phyloP scores from a whole-genome alignment of 2,329 filamentous ascomycete genomes.

The Sporothrix variecibatus region DNA sequence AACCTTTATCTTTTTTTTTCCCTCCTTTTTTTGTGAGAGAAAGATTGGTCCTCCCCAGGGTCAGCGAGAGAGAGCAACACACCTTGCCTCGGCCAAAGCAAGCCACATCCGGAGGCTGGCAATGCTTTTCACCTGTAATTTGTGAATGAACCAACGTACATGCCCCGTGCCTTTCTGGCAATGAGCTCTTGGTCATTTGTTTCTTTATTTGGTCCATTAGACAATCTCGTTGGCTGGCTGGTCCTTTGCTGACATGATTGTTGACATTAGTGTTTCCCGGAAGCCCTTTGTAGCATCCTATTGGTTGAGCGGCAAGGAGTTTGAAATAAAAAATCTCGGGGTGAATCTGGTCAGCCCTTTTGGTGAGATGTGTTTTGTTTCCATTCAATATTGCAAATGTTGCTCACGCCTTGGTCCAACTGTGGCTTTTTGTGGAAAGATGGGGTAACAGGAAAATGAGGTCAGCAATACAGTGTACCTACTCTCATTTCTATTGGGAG shows the following conservation, averaged over 20 bases:
- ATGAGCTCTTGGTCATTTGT: background rate
- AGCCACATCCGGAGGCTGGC: background rate
- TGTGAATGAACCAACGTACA: background rate
- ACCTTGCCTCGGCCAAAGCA: conserved; percentile 1
- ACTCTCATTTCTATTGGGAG: background rate
- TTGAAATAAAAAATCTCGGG: background rate
- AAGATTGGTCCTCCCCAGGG: background rate
- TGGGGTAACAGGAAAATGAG: background rate
- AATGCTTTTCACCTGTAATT: background rate
- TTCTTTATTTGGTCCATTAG: background rate
- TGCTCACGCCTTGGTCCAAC: background rate
- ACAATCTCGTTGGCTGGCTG: background rate
- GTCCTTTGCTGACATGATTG: background rate
- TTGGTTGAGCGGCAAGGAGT: background rate
- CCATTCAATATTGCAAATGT: background rate
- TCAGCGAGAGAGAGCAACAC: background rate
- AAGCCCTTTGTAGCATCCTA: background rate
- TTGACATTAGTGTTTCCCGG: background rate
- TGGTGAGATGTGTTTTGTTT: background rate
- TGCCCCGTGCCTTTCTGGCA: background rate
- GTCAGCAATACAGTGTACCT: background rate
- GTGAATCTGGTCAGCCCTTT: background rate
- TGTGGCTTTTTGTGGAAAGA: background rate
- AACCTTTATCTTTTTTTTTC: background rate
- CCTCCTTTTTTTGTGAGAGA: background rate